Conservation (phyloP, 352 stramenopile genomes). For the Phytophthora aleatoria region DNA sequence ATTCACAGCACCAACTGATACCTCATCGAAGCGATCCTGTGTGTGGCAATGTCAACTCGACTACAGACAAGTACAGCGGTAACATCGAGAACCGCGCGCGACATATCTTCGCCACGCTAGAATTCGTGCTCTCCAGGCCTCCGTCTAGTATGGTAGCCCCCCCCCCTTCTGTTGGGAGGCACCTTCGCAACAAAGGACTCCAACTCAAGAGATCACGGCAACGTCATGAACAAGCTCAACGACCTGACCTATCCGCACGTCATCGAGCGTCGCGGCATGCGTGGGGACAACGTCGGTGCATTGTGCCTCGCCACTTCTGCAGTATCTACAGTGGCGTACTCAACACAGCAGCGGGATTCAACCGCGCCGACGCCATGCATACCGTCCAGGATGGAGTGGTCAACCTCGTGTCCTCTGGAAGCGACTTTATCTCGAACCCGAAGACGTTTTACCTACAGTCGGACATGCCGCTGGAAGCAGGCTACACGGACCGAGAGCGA, state of each 20-base stretch:
- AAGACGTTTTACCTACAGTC: no score
- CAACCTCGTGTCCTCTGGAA: slow-evolving; percentile 63
- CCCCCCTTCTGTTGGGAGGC: slow-evolving; percentile 32
- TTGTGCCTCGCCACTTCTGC: slow-evolving; percentile 43
- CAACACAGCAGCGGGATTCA: slow-evolving; percentile 49
- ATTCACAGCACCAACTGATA: slow-evolving; percentile 91
- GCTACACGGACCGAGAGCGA: no score
- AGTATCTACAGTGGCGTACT: slow-evolving; percentile 60
- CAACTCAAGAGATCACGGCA: slow-evolving; percentile 38
- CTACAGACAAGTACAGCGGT: slow-evolving; percentile 51
- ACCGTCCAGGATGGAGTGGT: slow-evolving; percentile 45
- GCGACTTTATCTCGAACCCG: slow-evolving; percentile 41
- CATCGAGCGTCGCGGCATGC: slow-evolving; percentile 51
- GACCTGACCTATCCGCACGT: slow-evolving; percentile 58
- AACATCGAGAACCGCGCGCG: slow-evolving; percentile 45
- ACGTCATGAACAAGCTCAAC: slow-evolving; percentile 38
- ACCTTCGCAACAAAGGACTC: slow-evolving; percentile 44
- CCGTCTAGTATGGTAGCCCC: slow-evolving; percentile 18
- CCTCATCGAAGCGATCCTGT: slow-evolving; percentile 87
- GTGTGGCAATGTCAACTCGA: slow-evolving; percentile 32
- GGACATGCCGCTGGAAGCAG: no score
- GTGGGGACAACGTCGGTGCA: slow-evolving; percentile 21
- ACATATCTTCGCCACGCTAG: slow-evolving; percentile 54
- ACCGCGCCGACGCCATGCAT: slow-evolving; percentile 39
- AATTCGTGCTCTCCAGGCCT: slow-evolving; percentile 38